Conservation (phyloP, 2,329 filamentous ascomycete species). For the Ambrosiella beaveri region DNA sequence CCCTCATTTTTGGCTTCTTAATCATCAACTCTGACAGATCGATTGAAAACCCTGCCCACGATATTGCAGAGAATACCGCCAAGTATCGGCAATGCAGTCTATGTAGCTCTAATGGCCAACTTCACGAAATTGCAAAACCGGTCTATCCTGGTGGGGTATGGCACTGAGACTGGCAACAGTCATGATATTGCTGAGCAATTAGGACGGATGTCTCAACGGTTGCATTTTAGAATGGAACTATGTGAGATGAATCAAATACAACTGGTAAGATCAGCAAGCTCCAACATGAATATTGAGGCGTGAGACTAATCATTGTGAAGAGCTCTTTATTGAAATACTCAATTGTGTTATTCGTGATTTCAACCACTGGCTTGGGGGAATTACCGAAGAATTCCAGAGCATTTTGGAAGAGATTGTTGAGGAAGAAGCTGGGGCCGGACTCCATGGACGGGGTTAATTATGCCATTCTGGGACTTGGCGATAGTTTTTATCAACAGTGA, state of each 20-base stretch:
- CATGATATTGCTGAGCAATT: slow-evolving; percentile 83
- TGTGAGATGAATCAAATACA: slow-evolving; percentile 61
- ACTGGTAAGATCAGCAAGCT: slow-evolving; percentile 39
- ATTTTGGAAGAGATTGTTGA: slow-evolving; percentile 74
- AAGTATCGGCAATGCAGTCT: neutral
- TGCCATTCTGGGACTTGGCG: slow-evolving; percentile 77
- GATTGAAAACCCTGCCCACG: too few species aligned
- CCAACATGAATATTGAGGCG: slow-evolving; percentile 1
- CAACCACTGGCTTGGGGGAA: slow-evolving; percentile 90
- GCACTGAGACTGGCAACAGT: slow-evolving; percentile 86
- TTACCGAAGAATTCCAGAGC: slow-evolving; percentile 64
- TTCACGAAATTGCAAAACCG: slow-evolving; percentile 15
- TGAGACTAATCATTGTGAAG: slow-evolving; percentile 19
- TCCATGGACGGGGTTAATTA: slow-evolving; percentile 56
- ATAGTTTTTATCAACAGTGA: slow-evolving; percentile 85
- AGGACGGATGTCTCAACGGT: slow-evolving; percentile 52
- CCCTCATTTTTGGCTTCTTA: too few species aligned
- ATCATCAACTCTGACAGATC: too few species aligned
- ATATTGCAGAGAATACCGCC: too few species aligned
- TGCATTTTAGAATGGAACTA: slow-evolving; percentile 62
- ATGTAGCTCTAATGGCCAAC: neutral
- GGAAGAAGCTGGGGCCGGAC: slow-evolving; percentile 55
- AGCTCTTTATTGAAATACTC: slow-evolving; percentile 31
- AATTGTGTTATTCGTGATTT: slow-evolving; percentile 63
- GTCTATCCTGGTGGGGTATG: slow-evolving; percentile 60